Base-by-base conservation (phyloP, 805 yeast species). In the Schwanniomyces vanrijiae region DNA sequence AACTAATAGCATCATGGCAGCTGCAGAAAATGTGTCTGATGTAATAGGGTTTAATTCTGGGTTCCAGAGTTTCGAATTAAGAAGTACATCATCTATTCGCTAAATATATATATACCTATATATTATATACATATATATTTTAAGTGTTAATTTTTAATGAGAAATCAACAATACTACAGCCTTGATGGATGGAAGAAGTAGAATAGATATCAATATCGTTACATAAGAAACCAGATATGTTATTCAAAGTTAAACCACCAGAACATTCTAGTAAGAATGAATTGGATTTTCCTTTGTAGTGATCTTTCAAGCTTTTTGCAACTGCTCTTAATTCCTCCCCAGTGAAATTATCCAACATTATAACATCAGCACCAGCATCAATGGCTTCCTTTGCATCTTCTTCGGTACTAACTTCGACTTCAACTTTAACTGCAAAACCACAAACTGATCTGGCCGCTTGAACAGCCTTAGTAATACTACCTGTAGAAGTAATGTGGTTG, bases 341-440 rank as follows among this genome's bases (percentile, higher is more conserved):
- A 3, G 75, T 62, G 65, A 92, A 92, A 64, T 91, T 91, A 61
- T 91, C 98, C 60, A 91, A 77, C 98, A 91, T 91, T 50, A 92
- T 85, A 18, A 92, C 88, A 65, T 91, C 98, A 0, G 97, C 97
- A 10, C 98, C 97, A 1, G 97, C 96, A 13, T 73, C 81, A 57
- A 92, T 92, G 21, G 98, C 98, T 63, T 92, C 97, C 53, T 78
- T 75, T 1, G 98, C 98, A 59, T 90, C 97, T 4, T 69, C 81
- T 62, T 88, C 96, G 47, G 79, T 73, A 64, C 88, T 90, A 48
- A 90, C 91, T 66, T 91, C 98, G 29, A 91, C 97, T 66, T 91
- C 98, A 46, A 91, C 86, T 66, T 91, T 91, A 33, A 86, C 77
- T 2, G 96, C 81, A 67, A 91, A 91, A 3, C 98, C 98, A 61